These are phyloP conservation scores for Tetracladium setigerum DNA, from an alignment of 495 filamentous ascomycete species.

Conservation along the genomic window DNA sequence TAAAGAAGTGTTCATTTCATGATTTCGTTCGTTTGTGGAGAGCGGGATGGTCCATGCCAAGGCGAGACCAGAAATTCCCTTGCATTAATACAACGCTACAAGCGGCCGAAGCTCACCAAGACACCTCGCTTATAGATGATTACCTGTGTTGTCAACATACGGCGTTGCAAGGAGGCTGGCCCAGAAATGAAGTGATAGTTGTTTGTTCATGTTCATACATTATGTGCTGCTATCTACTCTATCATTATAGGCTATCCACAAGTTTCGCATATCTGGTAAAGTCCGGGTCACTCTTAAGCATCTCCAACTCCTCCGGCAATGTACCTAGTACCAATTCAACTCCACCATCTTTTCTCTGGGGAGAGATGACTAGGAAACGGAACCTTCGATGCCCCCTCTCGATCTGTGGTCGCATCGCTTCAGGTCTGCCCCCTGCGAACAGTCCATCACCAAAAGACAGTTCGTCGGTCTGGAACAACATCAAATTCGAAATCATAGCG, in stretches of 20 bases:
- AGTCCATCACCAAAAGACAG: slow-evolving; percentile 23
- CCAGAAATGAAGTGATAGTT: too few relatives aligned
- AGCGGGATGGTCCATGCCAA: too few relatives aligned
- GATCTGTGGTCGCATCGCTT: slow-evolving; percentile 24
- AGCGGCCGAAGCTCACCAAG: too few relatives aligned
- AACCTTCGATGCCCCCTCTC: slow-evolving; percentile 21
- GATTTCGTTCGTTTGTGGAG: too few relatives aligned
- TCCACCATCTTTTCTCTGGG: slow-evolving; percentile 26
- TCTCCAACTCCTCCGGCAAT: slow-evolving; percentile 26
- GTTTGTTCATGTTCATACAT: too few relatives aligned
- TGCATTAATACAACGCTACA: too few relatives aligned
- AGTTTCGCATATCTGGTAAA: slow-evolving; percentile 26
- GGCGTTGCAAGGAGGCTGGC: too few relatives aligned
- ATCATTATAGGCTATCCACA: slow-evolving; percentile 6
- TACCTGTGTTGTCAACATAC: too few relatives aligned
- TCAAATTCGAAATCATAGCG: slow-evolving; percentile 25
- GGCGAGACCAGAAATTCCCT: too few relatives aligned
- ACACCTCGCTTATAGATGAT: too few relatives aligned
- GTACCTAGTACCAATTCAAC: slow-evolving; percentile 28
- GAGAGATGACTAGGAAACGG: slow-evolving; percentile 25
- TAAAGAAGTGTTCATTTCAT: too few relatives aligned
- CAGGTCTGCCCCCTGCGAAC: slow-evolving; percentile 23
- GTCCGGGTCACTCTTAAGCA: slow-evolving; percentile 22
- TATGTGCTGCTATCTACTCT: too few relatives aligned
- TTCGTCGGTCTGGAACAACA: slow-evolving; percentile 21